These are phyloP conservation scores for Cardamine chenopodiifolia DNA, from an alignment of 345 rosid species.

Conservation along the genomic window DNA sequence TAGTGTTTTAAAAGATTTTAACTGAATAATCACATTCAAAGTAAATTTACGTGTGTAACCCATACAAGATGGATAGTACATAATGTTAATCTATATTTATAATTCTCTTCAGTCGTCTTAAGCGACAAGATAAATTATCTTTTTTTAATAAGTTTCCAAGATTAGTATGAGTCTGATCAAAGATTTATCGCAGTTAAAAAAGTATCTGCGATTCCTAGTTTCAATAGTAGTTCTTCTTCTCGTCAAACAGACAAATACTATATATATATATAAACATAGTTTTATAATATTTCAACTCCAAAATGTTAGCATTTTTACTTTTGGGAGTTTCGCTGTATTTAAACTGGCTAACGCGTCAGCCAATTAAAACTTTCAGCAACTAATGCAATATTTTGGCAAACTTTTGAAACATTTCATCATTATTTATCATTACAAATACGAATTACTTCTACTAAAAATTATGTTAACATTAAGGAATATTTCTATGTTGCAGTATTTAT, in stretches of 20 bases:
- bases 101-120: neutral
- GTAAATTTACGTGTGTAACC: neutral
- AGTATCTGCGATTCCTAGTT: neutral
- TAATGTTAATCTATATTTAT: neutral
- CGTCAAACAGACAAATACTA: neutral
- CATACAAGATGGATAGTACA: neutral
- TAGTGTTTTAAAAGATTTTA: neutral
- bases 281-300: neutral
- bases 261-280: neutral
- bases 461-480: too few relatives aligned
- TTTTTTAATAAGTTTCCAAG: too few relatives aligned
- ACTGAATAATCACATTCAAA: neutral
- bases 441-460: too few relatives aligned
- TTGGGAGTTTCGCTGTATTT: slow-evolving; percentile 2
- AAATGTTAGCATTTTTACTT: neutral
- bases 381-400: too few relatives aligned
- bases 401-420: too few relatives aligned
- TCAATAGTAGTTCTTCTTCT: neutral
- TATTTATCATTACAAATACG: too few relatives aligned
- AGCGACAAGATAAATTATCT: too few relatives aligned
- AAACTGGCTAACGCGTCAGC: neutral
- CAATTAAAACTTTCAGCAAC: too few relatives aligned
- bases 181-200: neutral
- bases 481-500: too few relatives aligned
- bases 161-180: too few relatives aligned